Conservation (phyloP, 2,329 filamentous ascomycete species). For the Aspergillus pseudotamarii region DNA sequence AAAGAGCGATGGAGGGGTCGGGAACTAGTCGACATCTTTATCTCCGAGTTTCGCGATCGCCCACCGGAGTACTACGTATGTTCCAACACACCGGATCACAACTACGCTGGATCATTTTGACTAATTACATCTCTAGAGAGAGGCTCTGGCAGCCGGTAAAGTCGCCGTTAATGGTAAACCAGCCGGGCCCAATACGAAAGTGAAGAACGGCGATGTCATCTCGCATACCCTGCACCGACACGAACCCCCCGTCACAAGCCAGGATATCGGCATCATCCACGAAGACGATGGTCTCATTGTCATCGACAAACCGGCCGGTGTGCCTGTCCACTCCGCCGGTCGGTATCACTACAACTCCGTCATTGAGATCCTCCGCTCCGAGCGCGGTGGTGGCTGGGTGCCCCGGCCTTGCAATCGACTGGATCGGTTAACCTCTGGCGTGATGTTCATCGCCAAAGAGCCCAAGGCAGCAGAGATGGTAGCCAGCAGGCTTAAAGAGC, state of each 20-base stretch:
- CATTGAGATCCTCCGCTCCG: constrained; percentile 86
- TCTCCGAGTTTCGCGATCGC: constrained; percentile 87
- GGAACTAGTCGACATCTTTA: constrained; percentile 82
- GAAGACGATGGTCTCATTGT: constrained; percentile 94
- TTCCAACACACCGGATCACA: neutral
- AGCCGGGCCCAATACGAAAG: constrained; percentile 64
- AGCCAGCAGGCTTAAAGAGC: constrained; percentile 72
- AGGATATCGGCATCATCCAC: constrained; percentile 79
- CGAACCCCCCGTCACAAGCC: constrained; percentile 85
- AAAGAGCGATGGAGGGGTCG: constrained; percentile 91
- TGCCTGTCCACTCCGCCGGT: constrained; percentile 93
- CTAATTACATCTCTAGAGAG: constrained; percentile 48
- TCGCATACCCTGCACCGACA: constrained; percentile 94
- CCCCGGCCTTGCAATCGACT: constrained; percentile 85
- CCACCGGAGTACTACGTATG: constrained; percentile 81
- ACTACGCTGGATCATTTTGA: neutral
- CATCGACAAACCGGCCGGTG: constrained; percentile 93
- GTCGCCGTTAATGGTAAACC: constrained; percentile 82
- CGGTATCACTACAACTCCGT: constrained; percentile 96
- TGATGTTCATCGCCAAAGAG: constrained; percentile 97
- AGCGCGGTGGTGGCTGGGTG: constrained; percentile 62
- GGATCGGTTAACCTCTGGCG: constrained; percentile 88
- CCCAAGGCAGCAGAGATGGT: constrained; percentile 76
- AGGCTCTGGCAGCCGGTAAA: constrained; percentile 76
- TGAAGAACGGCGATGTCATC: constrained; percentile 88